Evolutionary conservation across 2,329 filamentous ascomycete genomes (phyloP), one percentile per base, ranked within the genome.

Genomic region (Aspergillus sp.): DNA sequence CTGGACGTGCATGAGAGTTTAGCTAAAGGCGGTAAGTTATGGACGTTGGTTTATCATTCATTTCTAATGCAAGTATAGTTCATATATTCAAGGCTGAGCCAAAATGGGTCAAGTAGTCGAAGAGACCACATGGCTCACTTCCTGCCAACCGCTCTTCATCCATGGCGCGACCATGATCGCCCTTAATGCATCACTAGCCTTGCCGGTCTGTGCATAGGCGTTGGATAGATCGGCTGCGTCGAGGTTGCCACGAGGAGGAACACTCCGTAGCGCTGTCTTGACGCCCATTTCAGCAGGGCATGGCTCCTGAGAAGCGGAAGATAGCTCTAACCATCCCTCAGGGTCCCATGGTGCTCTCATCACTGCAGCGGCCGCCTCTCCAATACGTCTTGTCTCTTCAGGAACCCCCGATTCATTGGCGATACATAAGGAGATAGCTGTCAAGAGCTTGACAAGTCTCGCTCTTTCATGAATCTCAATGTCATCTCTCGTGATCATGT

Each of bases 151-250:
- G 23, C 79, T 79, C 48, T 67, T 75, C 60, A 80, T 82, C 93
- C 94, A 98, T 6, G 95, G 95, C 43, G 93, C 91, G 68, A 96
- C 76, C 76, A 95, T 85, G 50, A 93, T 85, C 7, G 90, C 89
- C 66, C 85, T 86, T 76, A 97, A 90, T 23, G 91, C 89, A 82
- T 96, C 91, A 3, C 84, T 85, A 3, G 87, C 83, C 61, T 81
- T 86, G 1, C 90, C 89, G 0, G 90, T 93, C 0, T 90, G 89
- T 1, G 90, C 86, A 80, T 91, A 93, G 5, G 92, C 90, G 65
- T 82, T 81, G 2, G 91, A 87, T 58, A 98, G 77, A 62, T 92
- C 91, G 25, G 83, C 81, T 1, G 92, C 88, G 19, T 85, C 85
- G 13, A 96, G 79, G 1, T 82, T 79, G 0, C 92, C 91, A 54